Evolutionary conservation across 352 stramenopile genomes (phyloP).

Genomic region (Pythium sukuiense): DNA sequence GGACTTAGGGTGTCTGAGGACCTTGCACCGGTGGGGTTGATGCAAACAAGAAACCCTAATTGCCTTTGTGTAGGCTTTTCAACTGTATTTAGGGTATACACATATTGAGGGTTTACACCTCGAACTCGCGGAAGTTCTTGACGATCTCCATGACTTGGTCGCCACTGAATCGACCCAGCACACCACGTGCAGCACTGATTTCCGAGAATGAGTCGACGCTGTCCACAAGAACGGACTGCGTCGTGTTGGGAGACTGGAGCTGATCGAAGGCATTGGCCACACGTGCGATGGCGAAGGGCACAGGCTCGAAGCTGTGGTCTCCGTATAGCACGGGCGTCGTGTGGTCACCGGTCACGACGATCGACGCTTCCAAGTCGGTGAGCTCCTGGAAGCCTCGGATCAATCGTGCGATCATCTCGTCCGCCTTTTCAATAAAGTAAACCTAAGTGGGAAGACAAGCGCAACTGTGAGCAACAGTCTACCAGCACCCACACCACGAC

Average conservation of each 20-base stretch:
- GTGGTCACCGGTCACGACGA: conserved; percentile 87
- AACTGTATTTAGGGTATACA: background rate
- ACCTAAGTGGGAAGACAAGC: conserved; percentile 27
- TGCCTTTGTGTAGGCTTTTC: too few relatives aligned
- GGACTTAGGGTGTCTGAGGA: background rate
- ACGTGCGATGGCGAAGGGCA: conserved; percentile 77
- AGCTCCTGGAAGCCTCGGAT: conserved; percentile 31
- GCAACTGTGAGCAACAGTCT: too few relatives aligned
- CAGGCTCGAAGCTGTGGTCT: conserved; percentile 87
- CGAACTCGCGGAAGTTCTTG: conserved; percentile 54
- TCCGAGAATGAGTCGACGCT: conserved; percentile 64
- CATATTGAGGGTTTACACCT: conserved; percentile 7
- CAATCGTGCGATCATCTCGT: conserved; percentile 76
- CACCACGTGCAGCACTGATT: conserved; percentile 59
- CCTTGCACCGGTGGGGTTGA: too few relatives aligned
- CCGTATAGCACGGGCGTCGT: conserved; percentile 86
- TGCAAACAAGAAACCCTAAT: too few relatives aligned
- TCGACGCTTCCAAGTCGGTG: conserved; percentile 56
- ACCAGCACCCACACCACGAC: too few relatives aligned
- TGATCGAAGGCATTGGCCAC: conserved; percentile 14
- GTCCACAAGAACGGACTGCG: conserved; percentile 39
- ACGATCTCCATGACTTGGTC: conserved; percentile 86
- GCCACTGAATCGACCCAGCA: conserved; percentile 76
- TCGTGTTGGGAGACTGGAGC: conserved; percentile 9
- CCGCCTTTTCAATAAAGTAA: conserved; percentile 81